Base-by-base conservation (phyloP, 2,329 filamentous ascomycete genomes). In the Colletotrichum spinosum region DNA sequence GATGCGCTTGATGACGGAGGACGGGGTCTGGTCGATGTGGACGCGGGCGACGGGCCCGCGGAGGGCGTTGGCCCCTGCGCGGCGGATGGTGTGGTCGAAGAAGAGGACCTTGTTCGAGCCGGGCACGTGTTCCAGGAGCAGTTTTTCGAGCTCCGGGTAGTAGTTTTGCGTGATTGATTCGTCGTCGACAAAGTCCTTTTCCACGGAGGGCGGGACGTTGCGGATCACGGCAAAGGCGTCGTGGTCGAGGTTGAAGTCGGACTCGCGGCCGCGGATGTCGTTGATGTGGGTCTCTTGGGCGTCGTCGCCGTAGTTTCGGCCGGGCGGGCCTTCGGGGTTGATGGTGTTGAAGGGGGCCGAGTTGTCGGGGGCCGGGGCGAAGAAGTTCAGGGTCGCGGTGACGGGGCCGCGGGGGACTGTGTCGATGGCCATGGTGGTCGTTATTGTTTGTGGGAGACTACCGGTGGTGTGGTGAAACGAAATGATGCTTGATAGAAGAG, bases 41-140 rank as follows among this genome's bases (percentile, higher is more conserved):
- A 92, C 92, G 45, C 86, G 78, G 11, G 83, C 86, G 0, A 97
- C 93, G 2, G 94, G 93, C 2, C 80, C 82, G 52, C 93, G 87
- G n/a, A 77, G 76, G 0, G 91, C 86, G 57, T 81, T 77, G 0
- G 88, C 84, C 2, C 78, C 74, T 10, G 87, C 82, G 46, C 91
- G 87, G n/a, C 94, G 90, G 75, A 97, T 88, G 8, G 93, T 97
- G 80, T 97, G 92, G 81, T 97, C 93, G 79, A 97, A 97, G 74
- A 97, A 80, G 70, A 92, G 81, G 37, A 97, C 82, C 5, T 84
- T 83, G 61, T 86, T 83, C 34, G 87, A 84, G 57, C 90, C 92
- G 0, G 90, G 88, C 13, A 97, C 82, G 62, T 87, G 77, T 12
- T 87, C 79, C 2, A 94, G 80, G 1, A 97, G 81, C 34, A 97